Evolutionary conservation across 2,329 filamentous ascomycete genomes (phyloP).

Genomic region (Nothophoma quercina): DNA sequence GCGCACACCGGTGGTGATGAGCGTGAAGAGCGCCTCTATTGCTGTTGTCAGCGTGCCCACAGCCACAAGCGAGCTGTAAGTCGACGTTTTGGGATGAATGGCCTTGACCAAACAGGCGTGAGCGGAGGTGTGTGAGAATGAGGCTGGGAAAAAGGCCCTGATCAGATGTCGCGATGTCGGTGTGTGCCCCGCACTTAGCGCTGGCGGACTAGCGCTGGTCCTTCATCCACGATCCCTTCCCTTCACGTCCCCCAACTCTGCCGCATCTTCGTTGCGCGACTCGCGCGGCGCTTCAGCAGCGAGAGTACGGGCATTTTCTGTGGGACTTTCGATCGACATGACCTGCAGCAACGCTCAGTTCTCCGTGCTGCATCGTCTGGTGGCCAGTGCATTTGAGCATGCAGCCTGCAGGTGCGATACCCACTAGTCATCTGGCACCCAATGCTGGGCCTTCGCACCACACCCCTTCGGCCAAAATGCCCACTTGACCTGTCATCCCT

Average conservation of each 20-base stretch:
- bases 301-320: conserved; percentile 18
- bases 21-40: conserved; percentile 20
- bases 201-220: conserved; percentile 17
- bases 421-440: conserved; percentile 31
- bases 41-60: conserved; percentile 31
- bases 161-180: conserved; percentile 23
- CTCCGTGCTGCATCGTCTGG: conserved; percentile 31
- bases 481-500: conserved; percentile 41
- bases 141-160: conserved; percentile 32
- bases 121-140: conserved; percentile 24
- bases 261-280: conserved; percentile 20
- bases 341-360: conserved; percentile 42
- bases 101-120: conserved; percentile 24
- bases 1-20: conserved; percentile 24
- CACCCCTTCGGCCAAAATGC: conserved; percentile 37
- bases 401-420: conserved; percentile 36
- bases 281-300: conserved; percentile 19
- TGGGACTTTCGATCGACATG: conserved; percentile 39
- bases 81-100: conserved; percentile 27
- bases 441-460: conserved; percentile 28
- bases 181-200: conserved; percentile 33
- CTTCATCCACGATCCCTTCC: conserved; percentile 16
- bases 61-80: conserved; percentile 34
- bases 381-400: conserved; percentile 35
- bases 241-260: conserved; percentile 16